Base-by-base conservation (phyloP, 495 filamentous ascomycete species). In the Penicillium roqueforti region DNA sequence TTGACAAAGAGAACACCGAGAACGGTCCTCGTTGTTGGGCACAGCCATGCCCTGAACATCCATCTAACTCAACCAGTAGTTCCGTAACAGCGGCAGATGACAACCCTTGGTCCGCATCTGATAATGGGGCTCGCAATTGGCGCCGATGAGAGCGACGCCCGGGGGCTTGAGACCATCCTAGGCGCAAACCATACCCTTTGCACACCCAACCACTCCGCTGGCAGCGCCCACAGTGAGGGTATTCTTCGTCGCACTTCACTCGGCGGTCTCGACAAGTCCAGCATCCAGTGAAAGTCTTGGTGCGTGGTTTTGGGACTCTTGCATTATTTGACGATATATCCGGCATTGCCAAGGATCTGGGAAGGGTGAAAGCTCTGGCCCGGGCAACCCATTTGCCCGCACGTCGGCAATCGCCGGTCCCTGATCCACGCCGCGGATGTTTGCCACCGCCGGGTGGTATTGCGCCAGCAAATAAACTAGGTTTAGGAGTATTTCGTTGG, bases 201-300 rank as follows among this genome's bases (percentile, higher is more conserved):
- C 75, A 78, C 16, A 59, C 65, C 34, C 69, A 61, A 19, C 74
- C 73, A 10, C 66, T 72, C 14, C 53, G 68, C 7, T 49, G 40
- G 58, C 75, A 78, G 40, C 70, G 64, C 16, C 61, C 55, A 49
- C 75, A 78, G 19, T 54, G 52, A 0, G 75, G 75, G 19, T 64
- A 67, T 25, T 64, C 57, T 40, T 77, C 74, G 44, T 76, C 75
- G 40, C 75, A 78, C 47, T 77, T 77, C 14, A 77, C 66, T 28
- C 68, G 60, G 36, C 75, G 66, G 22, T 64, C 62, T 40, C 73
- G 70, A 39, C 57, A 58, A 25, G 61, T 69, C 62, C 61, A 62
- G 19, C 66, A 69, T 11, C 66, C 66, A 18, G 66, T 67, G 20
- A 68, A 66, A 8, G 62, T 68, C 42, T 65, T 65, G 6, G 56